A percentile compares a stretch with the other conserved stretches of the same genome.
Evolutionary conservation across 495 filamentous ascomycete genomes (phyloP).

Genomic region (Tuber calosporum): DNA sequence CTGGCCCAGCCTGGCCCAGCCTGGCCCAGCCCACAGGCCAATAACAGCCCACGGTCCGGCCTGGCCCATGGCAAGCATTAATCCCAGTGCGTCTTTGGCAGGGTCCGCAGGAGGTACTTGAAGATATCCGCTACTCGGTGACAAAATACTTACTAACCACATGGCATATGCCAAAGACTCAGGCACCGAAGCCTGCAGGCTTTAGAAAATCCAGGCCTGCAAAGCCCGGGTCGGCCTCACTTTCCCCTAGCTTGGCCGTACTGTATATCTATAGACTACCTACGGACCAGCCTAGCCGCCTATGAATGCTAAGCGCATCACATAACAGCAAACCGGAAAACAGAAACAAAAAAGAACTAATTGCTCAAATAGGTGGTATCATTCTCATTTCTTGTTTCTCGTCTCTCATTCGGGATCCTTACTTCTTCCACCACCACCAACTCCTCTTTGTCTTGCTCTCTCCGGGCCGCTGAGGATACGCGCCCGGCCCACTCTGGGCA

Average conservation of each 20-base stretch:
- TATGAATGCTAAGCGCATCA: not conserved
- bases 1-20: too few relatives aligned
- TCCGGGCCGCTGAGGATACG: not conserved
- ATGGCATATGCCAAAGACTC: not conserved
- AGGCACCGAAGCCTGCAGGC: not conserved
- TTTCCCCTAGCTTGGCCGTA: not conserved
- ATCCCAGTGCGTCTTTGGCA: not conserved
- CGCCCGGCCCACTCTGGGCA: not conserved
- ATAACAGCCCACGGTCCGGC: too few relatives aligned
- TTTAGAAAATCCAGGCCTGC: not conserved
- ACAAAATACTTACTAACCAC: not conserved
- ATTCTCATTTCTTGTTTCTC: not conserved
- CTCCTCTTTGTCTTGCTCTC: not conserved
- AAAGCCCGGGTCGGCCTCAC: not conserved
- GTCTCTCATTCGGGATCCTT: not conserved
- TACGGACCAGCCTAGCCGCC: too few relatives aligned
- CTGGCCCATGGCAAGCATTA: too few relatives aligned
- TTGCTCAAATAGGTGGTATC: not conserved
- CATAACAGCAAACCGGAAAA: not conserved
- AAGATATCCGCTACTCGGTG: not conserved
- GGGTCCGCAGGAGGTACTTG: not conserved
- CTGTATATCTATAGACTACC: too few relatives aligned
- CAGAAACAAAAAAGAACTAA: not conserved
- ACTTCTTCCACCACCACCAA: constrained; percentile 2
- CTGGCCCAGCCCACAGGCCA: too few relatives aligned